phyloP scores from a whole-genome alignment of 345 rosid genomes.

The Dipteronia dyeriana region DNA sequence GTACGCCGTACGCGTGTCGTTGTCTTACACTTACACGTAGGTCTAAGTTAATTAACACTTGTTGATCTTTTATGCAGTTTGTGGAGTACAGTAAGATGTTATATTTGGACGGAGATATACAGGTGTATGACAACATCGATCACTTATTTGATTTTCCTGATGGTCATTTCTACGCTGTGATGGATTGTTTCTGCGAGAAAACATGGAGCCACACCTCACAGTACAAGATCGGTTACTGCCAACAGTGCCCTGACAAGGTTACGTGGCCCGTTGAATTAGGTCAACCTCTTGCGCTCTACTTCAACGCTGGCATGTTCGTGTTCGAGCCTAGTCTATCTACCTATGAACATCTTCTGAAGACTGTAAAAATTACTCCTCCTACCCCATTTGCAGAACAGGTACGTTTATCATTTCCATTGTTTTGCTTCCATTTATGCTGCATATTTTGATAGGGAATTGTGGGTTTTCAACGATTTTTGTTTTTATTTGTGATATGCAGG shows the following conservation, averaged over 20 bases:
- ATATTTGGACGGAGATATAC: constrained; percentile 88
- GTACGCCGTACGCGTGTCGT: no score
- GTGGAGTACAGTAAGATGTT: constrained; percentile 85
- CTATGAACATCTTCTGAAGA: constrained; percentile 44
- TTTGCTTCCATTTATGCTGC: not conserved
- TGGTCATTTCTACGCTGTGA: constrained; percentile 71
- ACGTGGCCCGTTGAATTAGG: constrained; percentile 65
- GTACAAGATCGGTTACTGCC: constrained; percentile 86
- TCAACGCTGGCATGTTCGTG: constrained; percentile 92
- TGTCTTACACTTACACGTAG: not conserved
- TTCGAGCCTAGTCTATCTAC: constrained; percentile 61
- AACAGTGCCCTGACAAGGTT: constrained; percentile 76
- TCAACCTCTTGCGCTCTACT: constrained; percentile 67
- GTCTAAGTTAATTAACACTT: not conserved
- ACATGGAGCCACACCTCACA: constrained; percentile 79
- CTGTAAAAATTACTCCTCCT: constrained; percentile 52
- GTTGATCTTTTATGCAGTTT: constrained; percentile 41
- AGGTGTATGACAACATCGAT: constrained; percentile 74
- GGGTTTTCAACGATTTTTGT: not conserved
- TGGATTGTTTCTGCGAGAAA: constrained; percentile 92
- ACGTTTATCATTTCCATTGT: not conserved
- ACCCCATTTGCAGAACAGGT: constrained; percentile 95
- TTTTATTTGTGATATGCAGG: constrained; percentile 33
- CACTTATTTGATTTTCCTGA: constrained; percentile 72
- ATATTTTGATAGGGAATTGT: not conserved